These are phyloP conservation scores for Porphyrellus sp. DNA, from an alignment of 1,284 basidiomycete genomes.

Conservation along the genomic window DNA sequence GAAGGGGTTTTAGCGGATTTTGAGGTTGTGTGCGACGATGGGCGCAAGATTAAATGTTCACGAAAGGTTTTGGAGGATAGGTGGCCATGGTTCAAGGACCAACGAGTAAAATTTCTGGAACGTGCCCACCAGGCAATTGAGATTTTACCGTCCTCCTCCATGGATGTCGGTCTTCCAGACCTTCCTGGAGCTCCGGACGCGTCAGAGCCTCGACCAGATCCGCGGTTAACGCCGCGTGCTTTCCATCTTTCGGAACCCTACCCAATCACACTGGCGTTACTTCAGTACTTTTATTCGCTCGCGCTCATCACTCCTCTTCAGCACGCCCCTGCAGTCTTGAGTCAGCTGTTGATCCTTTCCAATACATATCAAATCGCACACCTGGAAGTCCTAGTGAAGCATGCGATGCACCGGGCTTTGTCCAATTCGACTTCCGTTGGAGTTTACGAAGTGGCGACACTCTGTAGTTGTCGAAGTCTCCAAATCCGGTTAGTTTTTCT, in stretches of 20 bases:
- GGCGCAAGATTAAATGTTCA: conserved; percentile 78
- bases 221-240: conserved; percentile 73
- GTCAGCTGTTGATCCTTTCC: conserved; percentile 81
- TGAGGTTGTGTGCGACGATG: conserved; percentile 89
- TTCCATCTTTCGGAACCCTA: conserved; percentile 87
- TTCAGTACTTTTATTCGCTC: conserved; percentile 91
- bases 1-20: conserved; percentile 80
- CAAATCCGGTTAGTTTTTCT: conserved; percentile 69
- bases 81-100: conserved; percentile 91
- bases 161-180: conserved; percentile 58
- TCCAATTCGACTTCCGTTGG: conserved; percentile 83
- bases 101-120: conserved; percentile 56
- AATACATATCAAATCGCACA: conserved; percentile 81
- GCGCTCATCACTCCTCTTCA: conserved; percentile 86
- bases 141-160: conserved; percentile 53
- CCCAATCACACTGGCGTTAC: conserved; percentile 80
- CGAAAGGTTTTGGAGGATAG: conserved; percentile 78
- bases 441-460: conserved; percentile 89
- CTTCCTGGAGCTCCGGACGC: conserved; percentile 47
- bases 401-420: conserved; percentile 87
- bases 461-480: conserved; percentile 84
- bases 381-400: conserved; percentile 76
- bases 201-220: conserved; percentile 58
- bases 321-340: conserved; percentile 84
- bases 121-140: conserved; percentile 54